Percentiles rank a stretch among this genome's conserved stretches.
These are phyloP conservation scores for Fraxinus excelsior DNA, from an alignment of 257 asterid genomes.

Conservation along the genomic window DNA sequence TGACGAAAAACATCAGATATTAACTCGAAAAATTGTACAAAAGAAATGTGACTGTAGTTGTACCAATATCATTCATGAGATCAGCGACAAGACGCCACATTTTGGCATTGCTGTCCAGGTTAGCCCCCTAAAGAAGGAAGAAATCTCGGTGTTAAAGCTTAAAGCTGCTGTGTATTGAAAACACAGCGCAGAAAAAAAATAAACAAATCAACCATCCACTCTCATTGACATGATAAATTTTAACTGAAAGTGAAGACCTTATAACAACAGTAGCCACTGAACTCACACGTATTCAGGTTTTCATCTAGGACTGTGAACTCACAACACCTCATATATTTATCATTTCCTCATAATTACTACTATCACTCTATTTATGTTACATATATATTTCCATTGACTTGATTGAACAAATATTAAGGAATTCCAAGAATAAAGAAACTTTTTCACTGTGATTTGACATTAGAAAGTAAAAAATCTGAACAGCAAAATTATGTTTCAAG, in stretches of 20 bases:
- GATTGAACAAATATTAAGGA: neutral
- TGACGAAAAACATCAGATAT: neutral
- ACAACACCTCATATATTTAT: too few species aligned
- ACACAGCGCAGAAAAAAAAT: neutral
- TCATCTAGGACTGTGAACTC: neutral
- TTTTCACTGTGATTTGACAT: neutral
- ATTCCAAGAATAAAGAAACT: neutral
- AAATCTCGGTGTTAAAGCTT: neutral
- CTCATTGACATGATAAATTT: neutral
- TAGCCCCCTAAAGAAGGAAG: slow-evolving; percentile 64
- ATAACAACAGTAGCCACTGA: neutral
- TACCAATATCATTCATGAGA: slow-evolving; percentile 98
- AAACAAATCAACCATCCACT: slow-evolving; percentile 1
- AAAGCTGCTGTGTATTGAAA: slow-evolving; percentile 9
- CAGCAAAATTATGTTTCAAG: neutral
- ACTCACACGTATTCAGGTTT: neutral
- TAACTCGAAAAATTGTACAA: neutral
- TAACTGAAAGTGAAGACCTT: neutral
- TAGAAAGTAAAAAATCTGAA: neutral
- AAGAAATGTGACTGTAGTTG: slow-evolving; percentile 2
- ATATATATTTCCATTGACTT: neutral
- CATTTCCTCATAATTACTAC: neutral
- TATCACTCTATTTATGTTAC: neutral
- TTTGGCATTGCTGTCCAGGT: slow-evolving; percentile 94
- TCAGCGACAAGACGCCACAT: slow-evolving; percentile 99